phyloP scores from a whole-genome alignment of 176 grass and related monocot genomes.

The Oropetium thomaeum region DNA sequence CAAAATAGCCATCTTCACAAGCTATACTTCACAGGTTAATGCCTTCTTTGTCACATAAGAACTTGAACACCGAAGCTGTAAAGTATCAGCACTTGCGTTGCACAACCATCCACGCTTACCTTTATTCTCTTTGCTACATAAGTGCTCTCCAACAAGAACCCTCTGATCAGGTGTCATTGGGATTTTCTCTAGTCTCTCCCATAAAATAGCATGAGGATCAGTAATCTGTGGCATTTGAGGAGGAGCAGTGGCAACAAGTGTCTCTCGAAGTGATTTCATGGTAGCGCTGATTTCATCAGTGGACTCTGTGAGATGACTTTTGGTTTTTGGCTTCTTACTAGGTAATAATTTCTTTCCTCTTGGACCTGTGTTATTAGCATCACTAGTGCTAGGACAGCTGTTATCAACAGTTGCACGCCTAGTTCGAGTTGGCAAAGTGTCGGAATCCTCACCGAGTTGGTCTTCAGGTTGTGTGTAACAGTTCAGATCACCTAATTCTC shows the following conservation, averaged over 20 bases:
- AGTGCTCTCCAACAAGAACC: not conserved
- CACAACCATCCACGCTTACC: not conserved
- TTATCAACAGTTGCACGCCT: not conserved
- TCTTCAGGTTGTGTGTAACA: not conserved
- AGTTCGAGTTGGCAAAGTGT: constrained; percentile 4
- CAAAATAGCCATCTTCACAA: not conserved
- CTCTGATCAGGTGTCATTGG: not conserved
- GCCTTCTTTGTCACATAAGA: not conserved
- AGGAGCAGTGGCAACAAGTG: not conserved
- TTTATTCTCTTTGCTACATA: not conserved
- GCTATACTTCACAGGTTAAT: not conserved
- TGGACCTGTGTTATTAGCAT: not conserved
- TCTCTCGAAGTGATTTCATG: not conserved
- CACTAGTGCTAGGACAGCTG: not conserved
- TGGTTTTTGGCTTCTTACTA: not conserved
- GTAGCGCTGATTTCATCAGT: not conserved
- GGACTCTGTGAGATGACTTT: not conserved
- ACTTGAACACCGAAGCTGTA: not conserved
- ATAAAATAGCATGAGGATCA: not conserved
- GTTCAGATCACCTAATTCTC: not conserved
- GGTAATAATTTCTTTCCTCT: not conserved
- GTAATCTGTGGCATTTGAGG: not conserved
- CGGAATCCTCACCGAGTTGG: not conserved
- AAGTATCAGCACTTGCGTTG: not conserved
- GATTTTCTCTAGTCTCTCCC: not conserved